Percentiles rank a stretch among this genome's conserved stretches.
Evolutionary conservation across 1,139 yeast species (phyloP).

Genomic region (Ogataea hybrid): DNA sequence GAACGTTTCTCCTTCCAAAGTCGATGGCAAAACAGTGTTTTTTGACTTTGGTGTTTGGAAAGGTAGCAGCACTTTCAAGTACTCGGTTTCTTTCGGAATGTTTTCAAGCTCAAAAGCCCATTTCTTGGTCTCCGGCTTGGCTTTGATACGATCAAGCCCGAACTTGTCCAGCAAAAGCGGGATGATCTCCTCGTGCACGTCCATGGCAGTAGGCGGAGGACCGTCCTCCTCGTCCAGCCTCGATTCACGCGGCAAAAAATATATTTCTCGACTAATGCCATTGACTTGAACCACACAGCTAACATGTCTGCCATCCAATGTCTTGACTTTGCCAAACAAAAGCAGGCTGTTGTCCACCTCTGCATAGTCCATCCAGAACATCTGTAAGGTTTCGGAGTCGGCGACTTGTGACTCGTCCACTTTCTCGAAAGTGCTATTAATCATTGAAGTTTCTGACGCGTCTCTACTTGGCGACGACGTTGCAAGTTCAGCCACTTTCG

Average conservation of each 20-base stretch:
- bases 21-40: conserved; percentile 53
- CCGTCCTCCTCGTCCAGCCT: conserved; percentile 31
- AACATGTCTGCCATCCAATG: conserved; percentile 57
- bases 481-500: conserved; percentile 12
- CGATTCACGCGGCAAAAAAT: conserved; percentile 66
- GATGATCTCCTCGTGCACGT: conserved; percentile 74
- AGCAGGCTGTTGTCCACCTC: conserved; percentile 71
- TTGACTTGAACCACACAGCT: conserved; percentile 79
- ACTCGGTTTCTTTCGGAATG: conserved; percentile 78
- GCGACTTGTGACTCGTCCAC: conserved; percentile 45
- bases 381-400: conserved; percentile 43
- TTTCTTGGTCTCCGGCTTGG: conserved; percentile 71
- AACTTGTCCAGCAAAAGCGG: conserved; percentile 61
- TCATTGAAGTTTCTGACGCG: conserved; percentile 8
- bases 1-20: conserved; percentile 74
- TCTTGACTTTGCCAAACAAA: conserved; percentile 78
- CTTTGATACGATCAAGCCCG: conserved; percentile 60
- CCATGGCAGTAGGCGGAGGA: conserved; percentile 47
- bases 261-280: conserved; percentile 70
- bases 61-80: conserved; percentile 76
- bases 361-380: conserved; percentile 90
- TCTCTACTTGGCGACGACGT: conserved; percentile 28
- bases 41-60: conserved; percentile 56
- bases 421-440: conserved; percentile 37
- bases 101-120: conserved; percentile 87